Percentiles rank a stretch among this genome's conserved stretches.
Evolutionary conservation across 352 stramenopile species (phyloP).

Genomic region (Phytopythium kandeliae): DNA sequence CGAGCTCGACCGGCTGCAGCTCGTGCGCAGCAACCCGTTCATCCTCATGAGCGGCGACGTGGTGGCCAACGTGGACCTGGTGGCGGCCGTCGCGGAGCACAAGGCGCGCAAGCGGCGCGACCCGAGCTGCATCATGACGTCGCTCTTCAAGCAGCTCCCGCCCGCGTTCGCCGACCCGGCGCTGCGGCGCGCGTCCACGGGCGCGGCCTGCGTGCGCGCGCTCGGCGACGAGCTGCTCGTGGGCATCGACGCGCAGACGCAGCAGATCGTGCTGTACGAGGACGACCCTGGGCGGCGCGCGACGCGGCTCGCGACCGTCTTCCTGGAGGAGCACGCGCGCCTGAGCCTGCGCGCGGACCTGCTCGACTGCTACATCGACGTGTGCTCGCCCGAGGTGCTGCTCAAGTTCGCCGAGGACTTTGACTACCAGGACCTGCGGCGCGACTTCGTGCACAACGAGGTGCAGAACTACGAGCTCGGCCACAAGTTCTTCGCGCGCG

Average conservation of each 20-base stretch:
- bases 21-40: slow-evolving; percentile 97
- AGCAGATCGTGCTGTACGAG: slow-evolving; percentile 84
- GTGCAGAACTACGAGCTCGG: slow-evolving; percentile 97
- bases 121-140: slow-evolving; percentile 93
- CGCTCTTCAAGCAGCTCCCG: slow-evolving; percentile 90
- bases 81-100: slow-evolving; percentile 64
- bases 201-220: slow-evolving; percentile 40
- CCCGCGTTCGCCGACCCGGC: slow-evolving; percentile 37
- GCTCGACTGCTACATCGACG: slow-evolving; percentile 96
- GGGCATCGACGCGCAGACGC: slow-evolving; percentile 65
- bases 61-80: slow-evolving; percentile 94
- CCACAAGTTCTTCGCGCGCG: slow-evolving; percentile 95
- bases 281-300: slow-evolving; percentile 46
- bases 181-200: not conserved
- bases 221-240: slow-evolving; percentile 79
- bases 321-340: slow-evolving; percentile 79
- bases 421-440: slow-evolving; percentile 95
- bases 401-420: slow-evolving; percentile 98
- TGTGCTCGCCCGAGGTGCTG: slow-evolving; percentile 97
- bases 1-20: slow-evolving; percentile 92
- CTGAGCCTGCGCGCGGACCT: slow-evolving; percentile 92
- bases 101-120: slow-evolving; percentile 87
- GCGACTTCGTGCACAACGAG: slow-evolving; percentile 96
- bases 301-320: slow-evolving; percentile 58
- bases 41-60: slow-evolving; percentile 96